Conservation (phyloP, 179 eudicot species). For the Camellia oleifera region DNA sequence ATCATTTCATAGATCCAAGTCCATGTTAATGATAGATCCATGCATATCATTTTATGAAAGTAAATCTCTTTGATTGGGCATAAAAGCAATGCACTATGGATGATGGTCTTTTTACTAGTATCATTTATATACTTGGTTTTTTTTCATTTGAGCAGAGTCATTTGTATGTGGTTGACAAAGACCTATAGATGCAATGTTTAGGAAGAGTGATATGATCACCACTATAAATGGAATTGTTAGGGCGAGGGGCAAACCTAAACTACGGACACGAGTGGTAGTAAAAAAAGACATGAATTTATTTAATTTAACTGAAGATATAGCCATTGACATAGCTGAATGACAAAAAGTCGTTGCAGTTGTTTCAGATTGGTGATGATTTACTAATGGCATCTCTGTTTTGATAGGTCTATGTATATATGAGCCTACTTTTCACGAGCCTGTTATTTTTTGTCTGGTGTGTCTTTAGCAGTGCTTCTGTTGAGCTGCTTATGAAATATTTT, state of each 20-base stretch:
- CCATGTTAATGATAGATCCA: not conserved
- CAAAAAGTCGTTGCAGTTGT: not conserved
- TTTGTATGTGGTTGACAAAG: not conserved
- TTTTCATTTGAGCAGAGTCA: not conserved
- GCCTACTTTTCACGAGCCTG: not conserved
- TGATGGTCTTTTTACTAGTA: not conserved
- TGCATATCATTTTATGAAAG: not conserved
- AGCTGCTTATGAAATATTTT: not conserved
- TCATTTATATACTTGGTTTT: not conserved
- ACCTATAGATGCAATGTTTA: no score
- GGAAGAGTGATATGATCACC: no score
- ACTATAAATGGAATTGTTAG: no score
- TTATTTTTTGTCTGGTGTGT: not conserved
- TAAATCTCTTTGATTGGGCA: not conserved
- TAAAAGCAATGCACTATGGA: not conserved
- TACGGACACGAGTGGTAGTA: no score
- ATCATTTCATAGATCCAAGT: not conserved
- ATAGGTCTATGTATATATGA: not conserved
- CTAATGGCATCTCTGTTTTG: not conserved
- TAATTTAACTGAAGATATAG: no score
- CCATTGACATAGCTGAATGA: no score
- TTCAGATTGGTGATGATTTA: conserved; percentile 29
- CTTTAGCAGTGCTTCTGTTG: not conserved
- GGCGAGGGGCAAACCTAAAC: no score
- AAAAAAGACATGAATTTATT: no score